Base-by-base conservation (phyloP, 2,329 filamentous ascomycete genomes). In the Periconia sp. region DNA sequence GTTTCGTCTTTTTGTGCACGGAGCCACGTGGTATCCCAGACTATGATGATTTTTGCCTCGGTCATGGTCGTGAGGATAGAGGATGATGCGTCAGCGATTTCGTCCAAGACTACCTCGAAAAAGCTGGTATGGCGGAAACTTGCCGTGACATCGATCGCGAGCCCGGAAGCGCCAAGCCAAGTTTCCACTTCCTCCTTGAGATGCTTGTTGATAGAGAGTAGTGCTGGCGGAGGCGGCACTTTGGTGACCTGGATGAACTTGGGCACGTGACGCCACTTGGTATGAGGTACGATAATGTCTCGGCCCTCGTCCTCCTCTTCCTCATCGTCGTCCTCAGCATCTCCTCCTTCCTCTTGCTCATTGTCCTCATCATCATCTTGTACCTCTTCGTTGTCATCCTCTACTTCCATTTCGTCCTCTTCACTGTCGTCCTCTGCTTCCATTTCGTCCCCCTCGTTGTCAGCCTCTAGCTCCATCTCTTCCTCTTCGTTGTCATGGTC, bases 1-100 rank as follows among this genome's bases (percentile, higher is more conserved):
- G 42, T 55, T 33, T 54, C 63, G 9, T 53, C 59, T 1, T 40
- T 41, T 13, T 64, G 58, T 1, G 60, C 54, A 2, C 66, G 63
- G 17, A 73, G 55, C 69, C 69, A 74, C 8, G 62, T 63, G 0
- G 64, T 64, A 49, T 74, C 70, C 69, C 69, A 74, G 31, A 65
- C 64, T 40, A 74, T 69, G 0, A 51, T 61, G 8, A 72, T 53
- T 37, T 72, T 55, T 15, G 65, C 66, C 41, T 64, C 68, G 41
- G 66, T 68, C 46, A 73, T 66, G n/a, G 66, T 63, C 43, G 72
- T 60, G 55, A 72, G 62, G 6, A 70, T 69, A 1, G 69, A 71
- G 58, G 69, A 71, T 6, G 61, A 59, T 17, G 69, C 64, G 3
- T 63, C 61, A 17, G 61, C 57, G 49, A 74, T 65, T 40, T 69